Evolutionary conservation across 305 asterid genomes (phyloP).

Genomic region (Fraxinus dipetala): DNA sequence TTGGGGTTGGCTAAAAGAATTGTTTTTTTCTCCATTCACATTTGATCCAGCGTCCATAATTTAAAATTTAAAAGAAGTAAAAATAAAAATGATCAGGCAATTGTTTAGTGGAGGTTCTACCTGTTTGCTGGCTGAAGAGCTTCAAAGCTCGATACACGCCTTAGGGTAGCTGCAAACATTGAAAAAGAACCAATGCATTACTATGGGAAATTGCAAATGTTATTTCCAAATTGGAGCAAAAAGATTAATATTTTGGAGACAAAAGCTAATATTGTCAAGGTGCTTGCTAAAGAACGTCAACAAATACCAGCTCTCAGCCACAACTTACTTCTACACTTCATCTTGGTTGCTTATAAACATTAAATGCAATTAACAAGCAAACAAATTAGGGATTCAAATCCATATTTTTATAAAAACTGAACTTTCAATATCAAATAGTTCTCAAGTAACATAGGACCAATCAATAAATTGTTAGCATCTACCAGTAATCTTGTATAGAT

Average conservation of each 20-base stretch:
- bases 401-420: background rate
- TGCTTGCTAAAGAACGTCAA: background rate
- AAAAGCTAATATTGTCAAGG: background rate
- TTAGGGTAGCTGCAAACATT: constrained; percentile 60
- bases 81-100: background rate
- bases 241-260: background rate
- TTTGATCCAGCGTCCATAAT: background rate
- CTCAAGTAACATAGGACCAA: background rate
- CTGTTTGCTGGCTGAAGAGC: constrained; percentile 77
- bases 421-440: background rate
- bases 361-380: background rate
- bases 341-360: background rate
- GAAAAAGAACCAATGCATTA: background rate
- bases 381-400: background rate
- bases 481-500: background rate
- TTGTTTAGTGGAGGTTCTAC: constrained; percentile 30
- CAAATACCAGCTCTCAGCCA: background rate
- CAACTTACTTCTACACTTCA: background rate
- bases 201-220: background rate
- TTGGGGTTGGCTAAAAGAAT: background rate
- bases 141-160: constrained; percentile 88
- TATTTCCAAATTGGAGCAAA: background rate
- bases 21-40: background rate
- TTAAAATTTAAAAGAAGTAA: background rate
- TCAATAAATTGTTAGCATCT: background rate